These are phyloP conservation scores for Phytophthora citricola DNA, from an alignment of 352 stramenopile species.

Conservation along the genomic window DNA sequence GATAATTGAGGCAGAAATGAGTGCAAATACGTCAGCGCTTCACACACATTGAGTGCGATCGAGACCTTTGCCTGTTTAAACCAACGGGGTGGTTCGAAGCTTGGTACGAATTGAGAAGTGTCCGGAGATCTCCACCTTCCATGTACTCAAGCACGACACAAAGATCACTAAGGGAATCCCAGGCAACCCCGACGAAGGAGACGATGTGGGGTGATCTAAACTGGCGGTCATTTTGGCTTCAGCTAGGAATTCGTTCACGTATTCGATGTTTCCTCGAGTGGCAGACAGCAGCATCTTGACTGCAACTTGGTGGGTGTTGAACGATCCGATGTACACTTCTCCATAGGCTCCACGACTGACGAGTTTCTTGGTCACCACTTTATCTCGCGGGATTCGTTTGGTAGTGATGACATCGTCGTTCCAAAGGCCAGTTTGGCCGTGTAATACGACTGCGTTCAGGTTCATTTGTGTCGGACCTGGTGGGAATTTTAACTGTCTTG, in stretches of 20 bases:
- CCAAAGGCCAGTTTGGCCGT: slow-evolving; percentile 31
- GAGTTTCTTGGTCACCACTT: slow-evolving; percentile 27
- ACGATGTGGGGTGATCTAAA: slow-evolving; percentile 47
- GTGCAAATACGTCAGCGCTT: slow-evolving; percentile 35
- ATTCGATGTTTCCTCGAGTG: slow-evolving; percentile 25
- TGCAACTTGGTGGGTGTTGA: slow-evolving; percentile 37
- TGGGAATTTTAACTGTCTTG: background rate
- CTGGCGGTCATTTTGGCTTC: slow-evolving; percentile 46
- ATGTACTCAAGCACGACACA: slow-evolving; percentile 53
- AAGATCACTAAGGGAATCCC: slow-evolving; percentile 48
- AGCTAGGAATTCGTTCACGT: slow-evolving; percentile 44
- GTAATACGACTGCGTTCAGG: background rate
- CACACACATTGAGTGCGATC: slow-evolving; percentile 35
- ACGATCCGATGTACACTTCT: slow-evolving; percentile 44
- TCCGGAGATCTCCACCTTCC: slow-evolving; percentile 45
- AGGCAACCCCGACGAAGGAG: slow-evolving; percentile 42
- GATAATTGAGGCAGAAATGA: slow-evolving; percentile 35
- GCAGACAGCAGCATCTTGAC: slow-evolving; percentile 48
- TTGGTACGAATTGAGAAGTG: slow-evolving; percentile 34
- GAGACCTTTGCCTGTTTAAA: slow-evolving; percentile 34
- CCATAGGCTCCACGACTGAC: slow-evolving; percentile 49
- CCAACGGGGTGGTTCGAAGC: slow-evolving; percentile 10
- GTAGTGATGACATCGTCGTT: slow-evolving; percentile 45
- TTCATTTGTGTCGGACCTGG: background rate
- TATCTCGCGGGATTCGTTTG: slow-evolving; percentile 38